Evolutionary conservation across 1,284 basidiomycete genomes (phyloP).

Genomic region (Rhodotorula sp.): DNA sequence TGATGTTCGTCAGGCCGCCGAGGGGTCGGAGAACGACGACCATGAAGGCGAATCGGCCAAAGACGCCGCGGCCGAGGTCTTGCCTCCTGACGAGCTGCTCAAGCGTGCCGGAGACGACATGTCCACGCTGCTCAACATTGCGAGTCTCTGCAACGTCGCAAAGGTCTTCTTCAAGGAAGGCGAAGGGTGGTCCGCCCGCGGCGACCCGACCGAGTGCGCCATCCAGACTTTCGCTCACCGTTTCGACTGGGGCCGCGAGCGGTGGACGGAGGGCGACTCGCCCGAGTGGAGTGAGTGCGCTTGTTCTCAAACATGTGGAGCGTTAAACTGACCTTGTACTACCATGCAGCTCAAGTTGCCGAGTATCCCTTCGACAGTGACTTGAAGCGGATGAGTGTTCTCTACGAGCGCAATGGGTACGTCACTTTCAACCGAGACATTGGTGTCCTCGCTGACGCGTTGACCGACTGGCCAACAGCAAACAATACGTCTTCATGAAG

Average conservation of each 20-base stretch:
- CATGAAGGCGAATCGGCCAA: neutral
- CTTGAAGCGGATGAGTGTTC: conserved; percentile 63
- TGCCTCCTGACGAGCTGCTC: conserved; percentile 40
- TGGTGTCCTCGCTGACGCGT: neutral
- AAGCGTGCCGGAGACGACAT: conserved; percentile 46
- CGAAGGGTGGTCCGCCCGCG: conserved; percentile 64
- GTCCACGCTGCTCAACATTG: conserved; percentile 51
- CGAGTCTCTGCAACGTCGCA: conserved; percentile 55
- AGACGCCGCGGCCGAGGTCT: neutral
- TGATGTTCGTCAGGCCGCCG: conserved; percentile 41
- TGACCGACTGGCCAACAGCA: conserved; percentile 9
- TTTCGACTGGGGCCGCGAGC: conserved; percentile 42
- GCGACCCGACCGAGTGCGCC: conserved; percentile 64
- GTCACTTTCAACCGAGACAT: neutral
- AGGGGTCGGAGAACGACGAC: conserved; percentile 2
- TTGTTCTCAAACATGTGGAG: neutral
- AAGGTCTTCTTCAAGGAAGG: conserved; percentile 49
- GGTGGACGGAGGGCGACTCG: conserved; percentile 25
- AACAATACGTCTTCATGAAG: conserved; percentile 56
- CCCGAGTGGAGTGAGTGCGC: conserved; percentile 35
- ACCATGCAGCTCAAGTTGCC: conserved; percentile 43
- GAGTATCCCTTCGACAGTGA: conserved; percentile 58
- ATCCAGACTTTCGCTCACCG: conserved; percentile 63
- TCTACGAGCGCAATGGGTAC: conserved; percentile 48
- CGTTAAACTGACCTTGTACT: neutral